Evolutionary conservation across 73 alveolate species (phyloP).

Genomic region (Symbiodinium natans): DNA sequence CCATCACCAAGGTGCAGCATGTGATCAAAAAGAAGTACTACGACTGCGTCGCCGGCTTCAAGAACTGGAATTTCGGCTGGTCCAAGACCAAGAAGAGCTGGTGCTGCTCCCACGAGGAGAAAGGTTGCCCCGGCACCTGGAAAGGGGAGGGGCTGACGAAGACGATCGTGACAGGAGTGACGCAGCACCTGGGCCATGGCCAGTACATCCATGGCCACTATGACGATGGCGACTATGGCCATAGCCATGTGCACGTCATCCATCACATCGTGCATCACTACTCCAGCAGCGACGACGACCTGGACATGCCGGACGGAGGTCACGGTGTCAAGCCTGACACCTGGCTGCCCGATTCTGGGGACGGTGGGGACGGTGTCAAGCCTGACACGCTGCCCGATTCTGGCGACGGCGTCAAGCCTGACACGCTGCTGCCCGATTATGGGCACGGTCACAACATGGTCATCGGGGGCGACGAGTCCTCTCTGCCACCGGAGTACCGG

Average conservation of each 20-base stretch:
- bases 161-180: constrained; percentile 63
- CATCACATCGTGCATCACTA: neutral
- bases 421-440: no score
- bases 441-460: no score
- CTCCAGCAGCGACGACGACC: neutral
- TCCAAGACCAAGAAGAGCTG: constrained; percentile 37
- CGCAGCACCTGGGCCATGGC: constrained; percentile 29
- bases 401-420: no score
- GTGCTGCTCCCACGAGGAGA: constrained; percentile 42
- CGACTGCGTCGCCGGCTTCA: constrained; percentile 61
- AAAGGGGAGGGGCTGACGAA: constrained; percentile 1
- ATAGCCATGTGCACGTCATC: neutral
- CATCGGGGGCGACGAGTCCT: no score
- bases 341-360: no score
- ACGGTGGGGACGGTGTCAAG: no score
- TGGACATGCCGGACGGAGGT: neutral
- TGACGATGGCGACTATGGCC: neutral
- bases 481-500: no score
- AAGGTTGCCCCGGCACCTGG: constrained; percentile 64
- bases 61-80: constrained; percentile 59
- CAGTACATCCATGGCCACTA: neutral
- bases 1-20: neutral
- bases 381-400: no score
- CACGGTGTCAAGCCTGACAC: no score
- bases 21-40: constrained; percentile 8